A percentile compares a stretch with the other conserved stretches of the same genome.
These are phyloP conservation scores for Halteria grandinella DNA, from an alignment of 73 alveolate genomes.

Conservation along the genomic window DNA sequence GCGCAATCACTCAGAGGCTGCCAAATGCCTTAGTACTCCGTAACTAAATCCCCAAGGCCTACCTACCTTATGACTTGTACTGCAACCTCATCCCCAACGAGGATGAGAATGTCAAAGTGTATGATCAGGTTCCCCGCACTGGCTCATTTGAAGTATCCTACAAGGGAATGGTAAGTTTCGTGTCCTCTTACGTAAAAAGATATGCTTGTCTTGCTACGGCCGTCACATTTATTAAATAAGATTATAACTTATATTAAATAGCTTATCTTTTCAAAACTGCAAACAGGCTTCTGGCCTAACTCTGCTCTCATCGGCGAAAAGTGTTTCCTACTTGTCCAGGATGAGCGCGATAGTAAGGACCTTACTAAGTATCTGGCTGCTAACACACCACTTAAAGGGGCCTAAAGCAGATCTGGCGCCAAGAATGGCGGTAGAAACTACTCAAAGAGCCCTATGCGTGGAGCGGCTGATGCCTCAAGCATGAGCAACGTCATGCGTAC, in stretches of 20 bases:
- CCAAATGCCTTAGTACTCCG: constrained; percentile 50
- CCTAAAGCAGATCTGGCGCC: neutral
- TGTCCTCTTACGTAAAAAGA: neutral
- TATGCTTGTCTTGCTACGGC: neutral
- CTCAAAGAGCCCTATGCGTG: constrained; percentile 14
- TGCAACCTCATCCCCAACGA: constrained; percentile 62
- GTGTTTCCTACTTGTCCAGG: constrained; percentile 43
- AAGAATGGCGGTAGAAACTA: neutral
- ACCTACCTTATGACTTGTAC: constrained; percentile 50
- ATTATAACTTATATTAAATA: no score
- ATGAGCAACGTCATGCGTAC: no score
- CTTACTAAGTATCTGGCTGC: constrained; percentile 51
- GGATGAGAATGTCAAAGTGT: constrained; percentile 15
- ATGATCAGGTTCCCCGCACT: constrained; percentile 52
- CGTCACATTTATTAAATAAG: neutral
- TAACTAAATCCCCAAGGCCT: constrained; percentile 57
- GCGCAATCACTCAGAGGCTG: constrained; percentile 7
- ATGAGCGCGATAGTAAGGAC: constrained; percentile 38
- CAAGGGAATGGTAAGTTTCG: constrained; percentile 49
- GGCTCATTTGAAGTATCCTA: constrained; percentile 67
- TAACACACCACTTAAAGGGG: constrained; percentile 14
- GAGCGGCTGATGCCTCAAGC: neutral
- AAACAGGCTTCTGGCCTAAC: constrained; percentile 57
- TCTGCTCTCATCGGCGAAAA: constrained; percentile 43
- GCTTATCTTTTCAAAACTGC: constrained; percentile 58